Conservation (phyloP, 2,329 filamentous ascomycete species). For the Blumeria graminis region DNA sequence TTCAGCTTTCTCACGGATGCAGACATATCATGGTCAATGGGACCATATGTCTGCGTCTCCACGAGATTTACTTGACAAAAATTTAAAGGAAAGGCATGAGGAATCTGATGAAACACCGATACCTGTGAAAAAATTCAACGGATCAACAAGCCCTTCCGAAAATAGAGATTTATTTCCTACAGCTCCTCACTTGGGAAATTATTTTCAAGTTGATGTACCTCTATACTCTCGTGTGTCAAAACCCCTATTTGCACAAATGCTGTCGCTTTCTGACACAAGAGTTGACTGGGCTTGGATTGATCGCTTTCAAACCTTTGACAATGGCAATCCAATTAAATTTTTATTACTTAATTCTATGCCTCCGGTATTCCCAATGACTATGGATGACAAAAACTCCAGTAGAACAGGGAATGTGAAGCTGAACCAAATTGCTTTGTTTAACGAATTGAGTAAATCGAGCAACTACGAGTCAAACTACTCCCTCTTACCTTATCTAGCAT, state of each 20-base stretch:
- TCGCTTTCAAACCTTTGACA: neutral
- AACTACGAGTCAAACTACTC: conserved; percentile 8
- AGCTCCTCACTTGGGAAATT: neutral
- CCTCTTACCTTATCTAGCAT: conserved; percentile 14
- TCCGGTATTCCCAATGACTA: neutral
- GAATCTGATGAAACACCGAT: conserved; percentile 7
- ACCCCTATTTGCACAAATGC: conserved; percentile 8
- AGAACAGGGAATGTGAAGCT: conserved; percentile 3
- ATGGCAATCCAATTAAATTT: neutral
- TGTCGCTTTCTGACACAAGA: conserved; percentile 3
- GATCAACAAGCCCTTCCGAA: neutral
- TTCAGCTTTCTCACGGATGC: conserved; percentile 11
- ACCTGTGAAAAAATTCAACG: conserved; percentile 5
- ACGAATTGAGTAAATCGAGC: conserved; percentile 6
- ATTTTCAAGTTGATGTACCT: conserved; percentile 7
- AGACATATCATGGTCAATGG: conserved; percentile 8
- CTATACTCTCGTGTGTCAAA: conserved; percentile 11
- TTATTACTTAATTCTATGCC: too few relatives aligned
- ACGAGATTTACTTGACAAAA: conserved; percentile 9
- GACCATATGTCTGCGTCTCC: conserved; percentile 12
- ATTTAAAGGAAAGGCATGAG: conserved; percentile 6
- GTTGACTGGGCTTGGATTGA: conserved; percentile 34
- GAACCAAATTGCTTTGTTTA: conserved; percentile 6
- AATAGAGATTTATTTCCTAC: neutral
- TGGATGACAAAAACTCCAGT: neutral